These are phyloP conservation scores for Coemansia sp. DNA, from an alignment of 192 early-diverging fungal genomes.

Conservation along the genomic window DNA sequence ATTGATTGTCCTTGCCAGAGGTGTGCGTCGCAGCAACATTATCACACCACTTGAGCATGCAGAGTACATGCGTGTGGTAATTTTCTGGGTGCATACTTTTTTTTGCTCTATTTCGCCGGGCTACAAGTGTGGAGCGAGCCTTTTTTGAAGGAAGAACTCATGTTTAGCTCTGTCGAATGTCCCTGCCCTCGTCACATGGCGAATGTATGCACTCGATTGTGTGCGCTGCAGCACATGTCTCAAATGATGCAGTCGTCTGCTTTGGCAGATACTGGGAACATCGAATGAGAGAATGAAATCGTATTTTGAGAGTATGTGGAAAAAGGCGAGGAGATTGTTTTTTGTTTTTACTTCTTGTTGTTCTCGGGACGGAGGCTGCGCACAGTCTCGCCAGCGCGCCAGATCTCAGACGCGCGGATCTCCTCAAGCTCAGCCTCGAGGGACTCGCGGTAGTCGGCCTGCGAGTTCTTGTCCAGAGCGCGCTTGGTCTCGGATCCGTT, in stretches of 20 bases:
- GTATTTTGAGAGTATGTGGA: neutral
- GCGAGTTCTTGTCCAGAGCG: slow-evolving; percentile 85
- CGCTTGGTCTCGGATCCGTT: slow-evolving; percentile 88
- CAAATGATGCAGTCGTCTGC: too few species aligned
- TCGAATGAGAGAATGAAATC: neutral
- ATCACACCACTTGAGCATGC: too few species aligned
- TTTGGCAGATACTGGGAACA: neutral
- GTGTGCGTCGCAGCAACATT: too few species aligned
- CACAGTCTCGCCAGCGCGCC: slow-evolving; percentile 88
- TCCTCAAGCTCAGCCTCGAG: slow-evolving; percentile 90
- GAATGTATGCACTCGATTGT: neutral
- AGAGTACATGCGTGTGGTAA: neutral
- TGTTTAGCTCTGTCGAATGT: too few species aligned
- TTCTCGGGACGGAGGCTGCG: slow-evolving; percentile 90
- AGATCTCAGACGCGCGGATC: slow-evolving; percentile 91
- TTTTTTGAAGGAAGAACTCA: too few species aligned
- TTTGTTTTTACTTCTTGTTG: slow-evolving; percentile 47
- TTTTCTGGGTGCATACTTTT: too few species aligned
- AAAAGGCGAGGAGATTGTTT: neutral
- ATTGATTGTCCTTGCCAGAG: too few species aligned
- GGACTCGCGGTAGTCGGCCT: slow-evolving; percentile 89
- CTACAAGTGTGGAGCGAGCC: too few species aligned
- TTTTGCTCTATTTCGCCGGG: too few species aligned
- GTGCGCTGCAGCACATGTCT: too few species aligned
- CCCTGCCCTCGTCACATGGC: neutral